Conservation (phyloP, 805 yeast genomes). For the Teunomyces kruisii region DNA sequence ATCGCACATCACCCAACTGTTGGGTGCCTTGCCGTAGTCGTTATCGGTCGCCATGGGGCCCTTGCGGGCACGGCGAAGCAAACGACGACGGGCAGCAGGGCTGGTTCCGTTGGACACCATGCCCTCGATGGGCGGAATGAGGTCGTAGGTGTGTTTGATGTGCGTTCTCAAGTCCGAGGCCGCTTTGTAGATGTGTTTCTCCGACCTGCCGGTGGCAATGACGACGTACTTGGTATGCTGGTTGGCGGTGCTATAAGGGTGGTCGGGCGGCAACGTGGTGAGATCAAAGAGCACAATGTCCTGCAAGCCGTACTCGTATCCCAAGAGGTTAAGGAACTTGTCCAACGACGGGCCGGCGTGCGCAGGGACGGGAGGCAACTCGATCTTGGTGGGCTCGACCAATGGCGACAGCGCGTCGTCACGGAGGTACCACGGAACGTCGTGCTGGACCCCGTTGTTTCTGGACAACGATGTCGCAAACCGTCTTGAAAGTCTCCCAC, state of each 20-base stretch:
- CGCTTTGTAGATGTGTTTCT: conserved; percentile 73
- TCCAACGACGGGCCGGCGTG: conserved; percentile 54
- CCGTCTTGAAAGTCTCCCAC: not conserved
- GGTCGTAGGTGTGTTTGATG: conserved; percentile 48
- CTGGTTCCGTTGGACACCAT: conserved; percentile 55
- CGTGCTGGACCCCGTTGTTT: conserved; percentile 5
- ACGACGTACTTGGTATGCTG: conserved; percentile 41
- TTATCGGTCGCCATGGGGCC: conserved; percentile 52
- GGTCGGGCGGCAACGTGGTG: conserved; percentile 34
- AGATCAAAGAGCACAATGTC: conserved; percentile 68
- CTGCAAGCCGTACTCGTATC: conserved; percentile 61
- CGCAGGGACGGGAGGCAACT: conserved; percentile 59
- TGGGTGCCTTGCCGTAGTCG: conserved; percentile 56
- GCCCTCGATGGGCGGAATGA: conserved; percentile 66
- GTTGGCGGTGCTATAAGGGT: conserved; percentile 28
- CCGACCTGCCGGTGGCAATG: conserved; percentile 73
- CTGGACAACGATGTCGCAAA: not conserved
- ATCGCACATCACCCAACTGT: conserved; percentile 84
- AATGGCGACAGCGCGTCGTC: conserved; percentile 37
- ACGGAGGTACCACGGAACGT: conserved; percentile 63
- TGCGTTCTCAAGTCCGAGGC: conserved; percentile 55
- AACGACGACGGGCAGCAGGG: conserved; percentile 36
- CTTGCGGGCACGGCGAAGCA: conserved; percentile 54
- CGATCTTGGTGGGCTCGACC: conserved; percentile 18
- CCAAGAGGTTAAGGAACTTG: conserved; percentile 46